These are phyloP conservation scores for Penicillium crystallinum DNA, from an alignment of 495 filamentous ascomycete genomes.

Conservation along the genomic window DNA sequence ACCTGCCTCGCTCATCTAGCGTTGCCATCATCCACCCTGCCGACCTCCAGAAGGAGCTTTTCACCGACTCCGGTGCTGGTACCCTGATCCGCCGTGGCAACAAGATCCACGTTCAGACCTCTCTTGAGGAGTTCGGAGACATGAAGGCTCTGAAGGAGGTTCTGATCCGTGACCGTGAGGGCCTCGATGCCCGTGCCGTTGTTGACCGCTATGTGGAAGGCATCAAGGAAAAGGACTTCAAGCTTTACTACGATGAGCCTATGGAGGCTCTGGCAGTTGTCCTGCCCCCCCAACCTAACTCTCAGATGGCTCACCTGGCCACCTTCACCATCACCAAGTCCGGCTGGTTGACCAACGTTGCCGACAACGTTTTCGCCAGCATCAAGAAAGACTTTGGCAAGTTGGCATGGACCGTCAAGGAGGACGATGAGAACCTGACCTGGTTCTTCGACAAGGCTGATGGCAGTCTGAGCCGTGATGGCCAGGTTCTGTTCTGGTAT, in stretches of 20 bases:
- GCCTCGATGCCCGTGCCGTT: constrained; percentile 73
- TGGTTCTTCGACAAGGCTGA: constrained; percentile 99
- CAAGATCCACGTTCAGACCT: constrained; percentile 73
- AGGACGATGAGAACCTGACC: constrained; percentile 93
- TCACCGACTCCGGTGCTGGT: constrained; percentile 93
- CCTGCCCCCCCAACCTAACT: constrained; percentile 57
- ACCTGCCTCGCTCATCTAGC: constrained; percentile 84
- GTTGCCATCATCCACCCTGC: constrained; percentile 97
- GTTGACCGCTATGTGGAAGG: constrained; percentile 83
- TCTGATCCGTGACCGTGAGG: constrained; percentile 78
- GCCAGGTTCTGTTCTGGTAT: constrained; percentile 96
- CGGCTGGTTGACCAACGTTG: constrained; percentile 91
- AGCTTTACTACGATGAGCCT: constrained; percentile 92
- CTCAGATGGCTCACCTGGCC: constrained; percentile 67
- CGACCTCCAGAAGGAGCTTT: constrained; percentile 91
- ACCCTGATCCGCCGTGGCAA: constrained; percentile 91
- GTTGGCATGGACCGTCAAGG: constrained; percentile 94
- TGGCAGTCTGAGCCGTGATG: constrained; percentile 77
- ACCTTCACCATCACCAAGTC: constrained; percentile 94
- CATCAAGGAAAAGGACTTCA: constrained; percentile 72
- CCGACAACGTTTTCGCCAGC: constrained; percentile 93
- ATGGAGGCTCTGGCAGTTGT: constrained; percentile 96
- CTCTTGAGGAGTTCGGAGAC: constrained; percentile 74
- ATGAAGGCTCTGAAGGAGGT: constrained; percentile 72
- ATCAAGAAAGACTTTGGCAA: constrained; percentile 90